A percentile compares a stretch with the other conserved stretches of the same genome.
phyloP scores from a whole-genome alignment of 495 filamentous ascomycete species.

The Daldinia childiae region DNA sequence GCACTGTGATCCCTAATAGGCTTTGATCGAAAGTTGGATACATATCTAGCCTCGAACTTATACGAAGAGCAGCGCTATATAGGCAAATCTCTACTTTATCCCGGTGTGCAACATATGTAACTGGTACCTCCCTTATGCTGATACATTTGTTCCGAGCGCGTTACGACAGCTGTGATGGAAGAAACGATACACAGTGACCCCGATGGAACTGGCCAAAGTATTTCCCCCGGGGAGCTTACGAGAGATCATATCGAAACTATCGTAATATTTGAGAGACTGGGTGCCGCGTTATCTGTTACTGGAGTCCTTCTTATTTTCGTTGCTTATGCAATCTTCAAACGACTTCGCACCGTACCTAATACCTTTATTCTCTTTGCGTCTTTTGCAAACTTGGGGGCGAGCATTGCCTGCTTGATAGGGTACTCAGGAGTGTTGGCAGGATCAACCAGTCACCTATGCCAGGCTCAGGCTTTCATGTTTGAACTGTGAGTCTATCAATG shows the following conservation, averaged over 20 bases:
- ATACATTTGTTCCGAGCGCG: background rate
- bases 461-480: conserved; percentile 80
- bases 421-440: conserved; percentile 64
- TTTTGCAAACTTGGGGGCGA: conserved; percentile 81
- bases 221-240: conserved; percentile 20
- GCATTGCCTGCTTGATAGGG: conserved; percentile 77
- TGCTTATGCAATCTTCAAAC: conserved; percentile 68
- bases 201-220: conserved; percentile 8
- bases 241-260: conserved; percentile 47
- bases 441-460: conserved; percentile 66
- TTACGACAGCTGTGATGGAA: conserved; percentile 21
- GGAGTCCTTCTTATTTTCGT: conserved; percentile 75
- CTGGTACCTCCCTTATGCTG: conserved; percentile 4
- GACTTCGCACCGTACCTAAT: conserved; percentile 80
- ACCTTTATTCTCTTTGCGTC: conserved; percentile 84
- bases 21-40: conserved; percentile 10
- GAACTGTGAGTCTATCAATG: conserved; percentile 57
- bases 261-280: conserved; percentile 57
- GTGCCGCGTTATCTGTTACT: conserved; percentile 69
- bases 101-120: background rate
- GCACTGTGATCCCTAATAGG: background rate
- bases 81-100: background rate
- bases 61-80: background rate
- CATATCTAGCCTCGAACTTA: background rate
- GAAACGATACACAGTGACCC: conserved; percentile 15